Evolutionary conservation across 345 rosid species (phyloP).

Genomic region (Populus ilicifolia): DNA sequence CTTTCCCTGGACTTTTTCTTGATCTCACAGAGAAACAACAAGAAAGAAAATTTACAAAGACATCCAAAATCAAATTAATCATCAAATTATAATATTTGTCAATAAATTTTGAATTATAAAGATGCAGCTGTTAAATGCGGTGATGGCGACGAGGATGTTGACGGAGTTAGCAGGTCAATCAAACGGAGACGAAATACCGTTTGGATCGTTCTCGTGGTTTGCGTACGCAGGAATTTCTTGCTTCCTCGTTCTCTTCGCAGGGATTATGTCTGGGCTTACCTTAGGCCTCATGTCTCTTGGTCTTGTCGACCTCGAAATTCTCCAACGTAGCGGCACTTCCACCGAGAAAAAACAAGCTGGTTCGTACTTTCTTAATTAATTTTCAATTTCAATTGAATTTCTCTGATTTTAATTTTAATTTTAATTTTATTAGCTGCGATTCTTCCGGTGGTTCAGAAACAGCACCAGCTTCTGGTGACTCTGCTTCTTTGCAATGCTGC

Average conservation of each 20-base stretch:
- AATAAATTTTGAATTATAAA: not conserved
- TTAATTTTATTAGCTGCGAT: slow-evolving; percentile 50
- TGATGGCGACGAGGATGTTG: slow-evolving; percentile 59
- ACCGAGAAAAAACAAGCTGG: slow-evolving; percentile 93
- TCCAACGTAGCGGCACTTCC: slow-evolving; percentile 83
- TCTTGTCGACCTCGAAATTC: slow-evolving; percentile 90
- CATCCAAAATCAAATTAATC: not conserved
- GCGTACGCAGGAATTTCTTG: slow-evolving; percentile 69
- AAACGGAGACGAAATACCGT: slow-evolving; percentile 41
- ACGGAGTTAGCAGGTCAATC: slow-evolving; percentile 33
- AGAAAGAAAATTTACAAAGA: not conserved
- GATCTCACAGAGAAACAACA: not conserved
- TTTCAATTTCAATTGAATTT: not conserved
- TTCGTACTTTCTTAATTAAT: not conserved
- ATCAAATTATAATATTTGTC: too few relatives aligned
- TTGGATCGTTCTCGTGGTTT: slow-evolving; percentile 58
- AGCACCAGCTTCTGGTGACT: slow-evolving; percentile 93
- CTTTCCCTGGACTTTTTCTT: not conserved
- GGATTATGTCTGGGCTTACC: slow-evolving; percentile 95
- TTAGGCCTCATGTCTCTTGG: slow-evolving; percentile 98
- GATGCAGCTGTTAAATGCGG: slow-evolving; percentile 65
- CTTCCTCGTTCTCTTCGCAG: slow-evolving; percentile 86
- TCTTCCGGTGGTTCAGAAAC: slow-evolving; percentile 87
- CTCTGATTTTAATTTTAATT: not conserved
- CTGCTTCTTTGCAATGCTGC: slow-evolving; percentile 81